Base-by-base conservation (phyloP, 495 filamentous ascomycete genomes). In the Penicillium fimorum region DNA sequence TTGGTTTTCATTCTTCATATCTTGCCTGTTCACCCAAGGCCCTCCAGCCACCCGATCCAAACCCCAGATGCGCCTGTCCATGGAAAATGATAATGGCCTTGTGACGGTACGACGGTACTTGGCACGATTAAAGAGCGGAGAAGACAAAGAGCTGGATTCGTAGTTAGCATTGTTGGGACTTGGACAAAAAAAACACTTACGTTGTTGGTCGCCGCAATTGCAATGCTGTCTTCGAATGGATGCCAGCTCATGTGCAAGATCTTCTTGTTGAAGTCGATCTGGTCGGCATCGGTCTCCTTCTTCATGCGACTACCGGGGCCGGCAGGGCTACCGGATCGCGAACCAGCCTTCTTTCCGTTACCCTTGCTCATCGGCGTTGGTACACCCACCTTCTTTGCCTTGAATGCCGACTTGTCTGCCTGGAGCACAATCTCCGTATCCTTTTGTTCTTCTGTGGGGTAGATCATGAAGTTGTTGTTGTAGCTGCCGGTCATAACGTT, bases 401-500 rank as follows among this genome's bases (percentile, higher is more conserved):
- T 98, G 82, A 98, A 98, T 15, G 94, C 94, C 35, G 91, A 96
- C 76, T 98, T 98, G 73, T 98, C 94, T 20, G 94, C 94, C 74
- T 98, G 94, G 55, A 98, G 75, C 44, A 98, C 94, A 43, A 98
- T 91, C 74, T 98, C 94, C 6, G 93, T 92, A 66, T 98, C 95
- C 75, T 93, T 92, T 58, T 91, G 87, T 6, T 91, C 90, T 62
- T 97, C 92, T 32, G 92, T 94, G 1, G 94, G 94, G 74, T 98
- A 98, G 64, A 98, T 98, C 94, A 98, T 98, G 80, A 98, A 98
- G 76, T 98, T 98, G 76, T 98, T 98, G 83, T 98, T 98, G 80
- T 98, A 98, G 70, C 90, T 96, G 62, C 94, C 94, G 6, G 94
- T 98, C 94, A 98, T 98, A 56, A 97, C 94, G 66, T 98, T 97